Evolutionary conservation across 73 alveolate genomes (phyloP), one percentile per base, ranked within the genome.

Genomic region (Stentor coeruleus): DNA sequence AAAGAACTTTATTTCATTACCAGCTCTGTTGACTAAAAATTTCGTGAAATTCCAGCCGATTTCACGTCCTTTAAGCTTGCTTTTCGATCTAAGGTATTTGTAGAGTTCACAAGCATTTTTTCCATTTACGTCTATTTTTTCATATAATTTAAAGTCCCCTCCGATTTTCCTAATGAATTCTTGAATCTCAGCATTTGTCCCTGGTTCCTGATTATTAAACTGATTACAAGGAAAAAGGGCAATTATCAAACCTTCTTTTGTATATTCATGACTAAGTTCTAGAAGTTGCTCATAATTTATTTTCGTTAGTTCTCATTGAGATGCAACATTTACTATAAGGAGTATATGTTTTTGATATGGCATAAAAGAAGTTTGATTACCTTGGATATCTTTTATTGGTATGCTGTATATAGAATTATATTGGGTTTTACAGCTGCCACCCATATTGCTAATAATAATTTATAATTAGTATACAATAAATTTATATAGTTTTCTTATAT

Each of bases 171-270:
- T 83, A 72, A 87, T 88, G 58, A 88, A 91, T 20, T 81, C 87
- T 74, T 88, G 86, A 84, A 87, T 88, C 59, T 87, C 88, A 31
- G 86, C 91, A 57, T 93, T 87, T 77, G 84, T 72, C 74, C 94
- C 94, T 15, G 98, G 97, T 74, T 93, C 97, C 90, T 93, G 91
- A 36, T 82, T 57, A 49, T 89, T 89, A 74, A 93, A 93, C 85
- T 93, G 90, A 83, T 93, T 93, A 60, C 97, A 90, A 58, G 95
- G 95, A 89, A 89, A 89, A n/a, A 91, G 93, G 3, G 83, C 33
- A 36, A 89, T 60, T 31, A 86, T 91, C 42, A 89, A 87, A 41
- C 93, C 93, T 82, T 87, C 20, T 11, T 40, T 60, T 15, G 57
- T 82, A 35, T 58, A 77, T 39, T 89, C 74, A 28, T 73, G n/a